Evolutionary conservation across 352 stramenopile genomes (phyloP).

Genomic region (Elongisporangium prolatum): DNA sequence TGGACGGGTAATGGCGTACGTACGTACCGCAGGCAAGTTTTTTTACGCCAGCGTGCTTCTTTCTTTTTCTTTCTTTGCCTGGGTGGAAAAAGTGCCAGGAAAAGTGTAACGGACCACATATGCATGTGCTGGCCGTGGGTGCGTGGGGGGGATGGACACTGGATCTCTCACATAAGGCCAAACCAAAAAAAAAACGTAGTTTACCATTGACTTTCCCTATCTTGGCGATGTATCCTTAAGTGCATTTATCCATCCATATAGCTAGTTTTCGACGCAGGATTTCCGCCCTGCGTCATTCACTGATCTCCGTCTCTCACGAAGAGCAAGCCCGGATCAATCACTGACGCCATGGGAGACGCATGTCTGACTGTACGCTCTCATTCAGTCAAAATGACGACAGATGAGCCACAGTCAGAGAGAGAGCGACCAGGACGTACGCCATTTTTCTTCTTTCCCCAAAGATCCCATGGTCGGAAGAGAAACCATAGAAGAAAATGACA

Average conservation of each 20-base stretch:
- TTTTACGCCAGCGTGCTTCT: not conserved
- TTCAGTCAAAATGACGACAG: not conserved
- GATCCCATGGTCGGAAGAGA: conserved; percentile 2
- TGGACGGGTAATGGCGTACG: not conserved
- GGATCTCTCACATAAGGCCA: not conserved
- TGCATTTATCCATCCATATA: not conserved
- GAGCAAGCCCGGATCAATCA: not conserved
- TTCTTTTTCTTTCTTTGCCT: not conserved
- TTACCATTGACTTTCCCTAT: not conserved
- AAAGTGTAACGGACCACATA: not conserved
- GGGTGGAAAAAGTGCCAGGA: not conserved
- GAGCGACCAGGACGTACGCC: not conserved
- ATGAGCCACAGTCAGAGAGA: not conserved
- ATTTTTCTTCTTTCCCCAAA: conserved; percentile 1
- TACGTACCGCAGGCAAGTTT: not conserved
- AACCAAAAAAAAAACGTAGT: not conserved
- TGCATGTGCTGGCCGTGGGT: not conserved
- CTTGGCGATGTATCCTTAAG: not conserved
- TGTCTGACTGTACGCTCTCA: not conserved
- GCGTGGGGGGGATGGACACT: not conserved
- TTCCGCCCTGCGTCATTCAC: not conserved
- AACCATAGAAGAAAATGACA: conserved; percentile 1
- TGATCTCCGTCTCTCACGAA: not conserved
- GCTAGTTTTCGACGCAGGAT: not conserved
- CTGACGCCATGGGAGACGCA: not conserved